Base-by-base conservation (phyloP, 345 rosid species). In the Turritis glabra region DNA sequence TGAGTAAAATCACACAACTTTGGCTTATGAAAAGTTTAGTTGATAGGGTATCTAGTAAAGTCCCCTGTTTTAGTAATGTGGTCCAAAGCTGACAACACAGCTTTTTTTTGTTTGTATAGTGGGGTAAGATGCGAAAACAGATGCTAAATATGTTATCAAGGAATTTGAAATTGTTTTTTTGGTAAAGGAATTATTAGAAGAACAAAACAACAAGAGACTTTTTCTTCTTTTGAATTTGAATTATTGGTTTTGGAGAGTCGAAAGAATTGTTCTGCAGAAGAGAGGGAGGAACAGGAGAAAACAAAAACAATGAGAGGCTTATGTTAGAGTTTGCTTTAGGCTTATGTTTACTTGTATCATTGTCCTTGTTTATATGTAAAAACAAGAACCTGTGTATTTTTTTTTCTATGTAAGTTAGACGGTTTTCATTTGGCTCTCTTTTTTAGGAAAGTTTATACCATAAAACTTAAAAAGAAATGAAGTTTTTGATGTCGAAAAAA, bases 81-180 rank as follows among this genome's bases (percentile, higher is more conserved):
- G 75, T 76, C 60, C 65, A 44, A 69, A 54, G 71, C 70, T 63
- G 53, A 44, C 19, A 62, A 62, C 41, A 54, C 30, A 76, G 52
- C 44, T 38, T 38, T 71, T 77, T 67, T 62, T 46, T 53, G 57
- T 73, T 48, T 86, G 78, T 92, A 85, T 80, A 84, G 88, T 33
- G 52, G 48, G 80, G 73, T 76, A 80, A 69, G 71, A 55, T 63
- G 63, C 35, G 68, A 59, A 64, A 59, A 51, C 75, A 54, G 40
- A 32, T 63, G 50, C 67, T 57, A 51, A 38, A 71, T 71, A 65
- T 66, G 63, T 41, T 72, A 71, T 77, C 73, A 57, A 58, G 77
- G 32, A 41, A 77, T 52, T 41, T 65, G 26, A 41, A 71, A 38
- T 58, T 48, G 35, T 51, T n/a, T n/a, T n/a, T n/a, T n/a, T n/a